These are phyloP conservation scores for Phialemonium atrogriseum DNA, from an alignment of 2,329 filamentous ascomycete genomes.

Conservation along the genomic window DNA sequence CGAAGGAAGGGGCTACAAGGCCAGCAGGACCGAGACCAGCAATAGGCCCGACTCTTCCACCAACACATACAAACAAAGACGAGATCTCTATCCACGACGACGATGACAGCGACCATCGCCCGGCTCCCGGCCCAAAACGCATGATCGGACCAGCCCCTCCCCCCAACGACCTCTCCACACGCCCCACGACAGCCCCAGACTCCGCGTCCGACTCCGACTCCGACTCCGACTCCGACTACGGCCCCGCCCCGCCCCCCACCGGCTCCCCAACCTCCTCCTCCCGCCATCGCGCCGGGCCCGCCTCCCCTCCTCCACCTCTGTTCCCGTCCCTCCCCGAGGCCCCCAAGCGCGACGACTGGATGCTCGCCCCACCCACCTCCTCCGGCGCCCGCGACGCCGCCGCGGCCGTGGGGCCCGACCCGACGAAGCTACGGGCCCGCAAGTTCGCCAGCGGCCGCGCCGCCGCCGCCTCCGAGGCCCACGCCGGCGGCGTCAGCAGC, in stretches of 20 bases:
- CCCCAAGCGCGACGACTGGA: constrained; percentile 74
- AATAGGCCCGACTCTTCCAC: constrained; percentile 21
- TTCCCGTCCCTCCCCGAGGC: constrained; percentile 26
- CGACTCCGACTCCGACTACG: constrained; percentile 44
- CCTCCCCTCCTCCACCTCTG: constrained; percentile 22
- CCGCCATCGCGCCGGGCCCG: constrained; percentile 43
- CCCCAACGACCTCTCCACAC: constrained; percentile 30
- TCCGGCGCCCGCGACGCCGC: constrained; percentile 31
- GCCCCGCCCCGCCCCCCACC: constrained; percentile 45
- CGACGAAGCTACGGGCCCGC: constrained; percentile 72
- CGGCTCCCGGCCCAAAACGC: constrained; percentile 14
- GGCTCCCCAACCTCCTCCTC: constrained; percentile 28
- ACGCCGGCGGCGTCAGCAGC: constrained; percentile 46
- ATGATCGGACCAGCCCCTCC: constrained; percentile 21
- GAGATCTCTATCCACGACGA: constrained; percentile 30
- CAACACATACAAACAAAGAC: constrained; percentile 23
- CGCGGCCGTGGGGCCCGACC: constrained; percentile 59
- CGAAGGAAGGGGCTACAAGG: too few relatives aligned
- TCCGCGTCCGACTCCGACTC: constrained; percentile 25
- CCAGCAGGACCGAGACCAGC: constrained; percentile 7
- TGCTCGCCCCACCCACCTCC: constrained; percentile 60
- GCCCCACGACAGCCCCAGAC: constrained; percentile 20
- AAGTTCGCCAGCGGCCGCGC: constrained; percentile 66
- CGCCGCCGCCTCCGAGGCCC: constrained; percentile 23
- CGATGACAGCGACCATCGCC: constrained; percentile 25